phyloP scores from a whole-genome alignment of 331 rosid species.

The Cucumis variabilis region DNA sequence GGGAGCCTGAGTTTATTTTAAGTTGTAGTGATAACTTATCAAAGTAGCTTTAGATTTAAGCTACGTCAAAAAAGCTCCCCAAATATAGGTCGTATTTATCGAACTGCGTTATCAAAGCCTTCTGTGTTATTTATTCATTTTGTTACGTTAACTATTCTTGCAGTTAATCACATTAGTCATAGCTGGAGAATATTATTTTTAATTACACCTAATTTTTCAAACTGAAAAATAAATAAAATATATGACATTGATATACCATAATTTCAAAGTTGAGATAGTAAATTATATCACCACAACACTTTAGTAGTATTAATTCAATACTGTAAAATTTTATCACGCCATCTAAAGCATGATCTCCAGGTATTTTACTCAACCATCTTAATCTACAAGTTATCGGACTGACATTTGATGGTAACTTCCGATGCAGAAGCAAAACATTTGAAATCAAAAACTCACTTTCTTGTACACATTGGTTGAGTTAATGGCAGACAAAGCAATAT shows the following conservation, averaged over 20 bases:
- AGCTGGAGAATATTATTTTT: no score
- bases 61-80: no score
- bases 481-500: conserved; percentile 10
- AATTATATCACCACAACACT: not conserved
- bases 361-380: conserved; percentile 10
- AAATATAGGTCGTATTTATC: no score
- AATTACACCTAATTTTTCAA: no score
- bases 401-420: conserved; percentile 9
- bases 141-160: no score
- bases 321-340: not conserved
- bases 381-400: not conserved
- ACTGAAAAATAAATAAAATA: not conserved
- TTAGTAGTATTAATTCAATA: not conserved
- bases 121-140: no score
- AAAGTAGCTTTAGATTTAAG: no score
- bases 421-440: conserved; percentile 17
- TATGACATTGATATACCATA: not conserved
- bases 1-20: no score
- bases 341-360: not conserved
- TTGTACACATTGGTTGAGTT: conserved; percentile 17
- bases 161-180: no score
- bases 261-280: not conserved
- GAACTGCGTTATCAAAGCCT: no score
- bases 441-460: not conserved
- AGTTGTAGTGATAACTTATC: no score